Conservation (phyloP, 164 flowering plant genomes). For the Tinospora cordifolia region DNA sequence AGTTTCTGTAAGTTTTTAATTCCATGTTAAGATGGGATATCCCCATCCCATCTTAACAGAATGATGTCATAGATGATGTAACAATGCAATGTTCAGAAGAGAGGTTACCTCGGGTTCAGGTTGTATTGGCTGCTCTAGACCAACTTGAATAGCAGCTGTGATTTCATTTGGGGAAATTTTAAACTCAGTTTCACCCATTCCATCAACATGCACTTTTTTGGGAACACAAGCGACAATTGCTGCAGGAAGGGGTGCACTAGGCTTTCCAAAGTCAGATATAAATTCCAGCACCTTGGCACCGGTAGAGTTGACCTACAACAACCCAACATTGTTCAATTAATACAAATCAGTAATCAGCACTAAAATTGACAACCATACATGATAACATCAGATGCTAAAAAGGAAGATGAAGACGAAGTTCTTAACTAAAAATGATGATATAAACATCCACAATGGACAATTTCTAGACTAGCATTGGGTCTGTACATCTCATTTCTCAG, state of each 20-base stretch:
- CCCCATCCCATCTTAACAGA: too few species aligned
- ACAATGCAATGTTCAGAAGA: conserved; percentile 6
- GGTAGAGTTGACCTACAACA: conserved; percentile 62
- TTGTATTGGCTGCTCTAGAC: conserved; percentile 72
- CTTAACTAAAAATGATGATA: background rate
- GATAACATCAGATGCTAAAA: background rate
- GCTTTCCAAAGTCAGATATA: conserved; percentile 81
- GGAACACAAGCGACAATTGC: conserved; percentile 99
- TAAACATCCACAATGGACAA: background rate
- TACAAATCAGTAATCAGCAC: background rate
- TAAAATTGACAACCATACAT: background rate
- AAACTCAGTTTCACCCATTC: conserved; percentile 74
- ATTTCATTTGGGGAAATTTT: conserved; percentile 69
- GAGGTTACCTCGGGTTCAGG: conserved; percentile 83
- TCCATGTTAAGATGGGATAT: too few species aligned
- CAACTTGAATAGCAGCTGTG: conserved; percentile 65
- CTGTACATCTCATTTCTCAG: background rate
- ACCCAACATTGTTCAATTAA: conserved; percentile 1
- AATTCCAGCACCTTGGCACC: conserved; percentile 86
- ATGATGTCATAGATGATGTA: background rate
- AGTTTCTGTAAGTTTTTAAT: too few species aligned
- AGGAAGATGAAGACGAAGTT: background rate
- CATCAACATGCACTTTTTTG: conserved; percentile 73
- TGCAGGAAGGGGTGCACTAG: conserved; percentile 83
- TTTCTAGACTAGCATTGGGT: background rate